Evolutionary conservation across 169 alveolate genomes (phyloP), one percentile per base, ranked within the genome.

Genomic region (Babesia sp.): DNA sequence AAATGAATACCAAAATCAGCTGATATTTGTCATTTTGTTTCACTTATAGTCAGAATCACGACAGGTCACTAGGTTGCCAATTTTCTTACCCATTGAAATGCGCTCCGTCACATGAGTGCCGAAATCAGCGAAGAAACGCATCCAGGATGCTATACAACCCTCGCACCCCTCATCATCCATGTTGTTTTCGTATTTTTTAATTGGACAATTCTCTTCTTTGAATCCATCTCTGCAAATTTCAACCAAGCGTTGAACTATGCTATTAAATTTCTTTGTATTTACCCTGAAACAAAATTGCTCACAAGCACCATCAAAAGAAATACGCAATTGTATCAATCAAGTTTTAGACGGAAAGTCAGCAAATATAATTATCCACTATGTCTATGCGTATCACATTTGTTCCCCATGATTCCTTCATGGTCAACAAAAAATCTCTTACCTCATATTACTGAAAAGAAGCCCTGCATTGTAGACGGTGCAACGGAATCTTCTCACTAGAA

Each of bases 401-500:
- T n/a, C n/a, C n/a, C n/a, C n/a, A n/a, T n/a, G n/a, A n/a, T n/a
- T n/a, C n/a, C n/a, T n/a, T n/a, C n/a, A n/a, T n/a, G n/a, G n/a
- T n/a, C n/a, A n/a, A n/a, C n/a, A n/a, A n/a, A n/a, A n/a, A n/a
- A 9, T 39, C 36, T n/a, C 37, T 45, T 64, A 74, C 76, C 71
- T 46, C 14, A 9, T 37, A 51, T 67, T 34, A 5, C 28, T 54
- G 1, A 24, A 8, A 41, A 45, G n/a, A 12, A 80, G 20, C 12
- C 76, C 73, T 22, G 88, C 84, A 33, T 67, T 80, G 69, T 80
- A 80, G n/a, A 80, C 83, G 20, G 73, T 71, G 46, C 88, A 80
- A n/a, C 53, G 42, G 29, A 71, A 80, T 45, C 60, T 71, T 45
- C 60, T 80, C 33, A 80, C 56, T n/a, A 71, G 12, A n/a, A 80